phyloP scores from a whole-genome alignment of 75 land plant genomes.

The Adiantum capillusveneris region DNA sequence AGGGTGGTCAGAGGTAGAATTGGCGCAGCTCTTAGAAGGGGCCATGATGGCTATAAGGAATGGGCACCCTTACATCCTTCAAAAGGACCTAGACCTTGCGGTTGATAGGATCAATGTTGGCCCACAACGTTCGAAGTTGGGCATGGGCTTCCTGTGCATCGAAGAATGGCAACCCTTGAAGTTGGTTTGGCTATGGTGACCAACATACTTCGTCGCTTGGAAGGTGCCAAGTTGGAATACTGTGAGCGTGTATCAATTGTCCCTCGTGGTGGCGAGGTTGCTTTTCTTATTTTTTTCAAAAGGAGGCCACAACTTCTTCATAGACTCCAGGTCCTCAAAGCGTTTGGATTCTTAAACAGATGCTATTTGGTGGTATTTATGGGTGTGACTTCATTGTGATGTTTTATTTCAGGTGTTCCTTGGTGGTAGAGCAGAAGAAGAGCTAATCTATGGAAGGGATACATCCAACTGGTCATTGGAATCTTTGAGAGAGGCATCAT shows the following conservation, averaged over 20 bases:
- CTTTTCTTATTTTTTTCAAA: slow-evolving; percentile 39
- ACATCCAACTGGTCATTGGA: slow-evolving; percentile 61
- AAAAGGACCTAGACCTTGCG: slow-evolving; percentile 74
- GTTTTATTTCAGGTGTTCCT: slow-evolving; percentile 47
- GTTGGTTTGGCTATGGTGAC: slow-evolving; percentile 73
- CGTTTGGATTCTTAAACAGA: no score
- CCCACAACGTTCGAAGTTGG: slow-evolving; percentile 55
- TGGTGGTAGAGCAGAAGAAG: slow-evolving; percentile 88
- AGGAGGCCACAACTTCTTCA: slow-evolving; percentile 70
- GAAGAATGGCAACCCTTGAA: slow-evolving; percentile 79
- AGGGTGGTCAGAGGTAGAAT: slow-evolving; percentile 94
- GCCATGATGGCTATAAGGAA: slow-evolving; percentile 86
- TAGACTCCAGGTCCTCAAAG: slow-evolving; percentile 63
- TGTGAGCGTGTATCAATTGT: slow-evolving; percentile 73
- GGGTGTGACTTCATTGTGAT: no score
- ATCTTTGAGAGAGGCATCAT: slow-evolving; percentile 77
- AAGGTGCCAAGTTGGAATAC: slow-evolving; percentile 62
- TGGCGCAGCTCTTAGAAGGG: slow-evolving; percentile 87
- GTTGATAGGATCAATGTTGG: slow-evolving; percentile 86
- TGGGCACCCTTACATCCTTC: slow-evolving; percentile 51
- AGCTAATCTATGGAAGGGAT: slow-evolving; percentile 83
- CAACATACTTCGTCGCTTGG: slow-evolving; percentile 72
- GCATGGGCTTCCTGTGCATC: slow-evolving; percentile 60
- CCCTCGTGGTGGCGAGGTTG: slow-evolving; percentile 85
- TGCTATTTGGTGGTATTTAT: no score